These are phyloP conservation scores for Aureobasidium pullulans DNA, from an alignment of 2,329 filamentous ascomycete genomes.

Conservation along the genomic window DNA sequence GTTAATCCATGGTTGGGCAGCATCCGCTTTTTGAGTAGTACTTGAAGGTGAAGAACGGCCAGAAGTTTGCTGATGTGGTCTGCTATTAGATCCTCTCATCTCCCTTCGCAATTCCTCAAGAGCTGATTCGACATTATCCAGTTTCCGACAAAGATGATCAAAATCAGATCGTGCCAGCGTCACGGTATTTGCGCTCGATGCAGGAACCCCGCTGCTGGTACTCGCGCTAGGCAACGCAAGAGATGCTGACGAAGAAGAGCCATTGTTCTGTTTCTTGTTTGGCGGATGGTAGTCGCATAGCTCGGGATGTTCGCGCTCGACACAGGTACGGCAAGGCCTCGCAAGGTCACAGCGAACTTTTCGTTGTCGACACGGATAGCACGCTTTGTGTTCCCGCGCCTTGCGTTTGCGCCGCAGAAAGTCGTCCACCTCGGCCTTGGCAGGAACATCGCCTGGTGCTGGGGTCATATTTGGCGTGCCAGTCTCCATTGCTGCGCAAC, in stretches of 20 bases:
- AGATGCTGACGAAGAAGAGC: background rate
- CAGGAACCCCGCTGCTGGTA: conserved; percentile 7
- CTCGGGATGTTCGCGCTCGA: conserved; percentile 45
- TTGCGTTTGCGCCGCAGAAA: conserved; percentile 44
- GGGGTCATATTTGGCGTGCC: conserved; percentile 6
- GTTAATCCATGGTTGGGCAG: conserved; percentile 4
- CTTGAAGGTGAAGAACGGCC: conserved; percentile 16
- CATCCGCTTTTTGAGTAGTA: conserved; percentile 2
- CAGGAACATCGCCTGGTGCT: conserved; percentile 22
- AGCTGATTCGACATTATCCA: conserved; percentile 41
- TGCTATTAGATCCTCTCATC: conserved; percentile 18
- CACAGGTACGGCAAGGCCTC: conserved; percentile 44
- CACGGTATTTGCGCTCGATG: conserved; percentile 17
- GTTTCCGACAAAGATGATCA: conserved; percentile 41
- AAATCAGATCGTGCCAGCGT: conserved; percentile 34
- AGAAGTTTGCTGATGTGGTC: conserved; percentile 5
- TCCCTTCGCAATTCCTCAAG: conserved; percentile 36
- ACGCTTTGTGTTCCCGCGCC: conserved; percentile 46
- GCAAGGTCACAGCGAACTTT: conserved; percentile 40
- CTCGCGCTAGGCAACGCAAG: conserved; percentile 1
- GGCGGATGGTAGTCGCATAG: conserved; percentile 37
- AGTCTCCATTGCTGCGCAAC: conserved; percentile 13
- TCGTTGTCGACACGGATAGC: conserved; percentile 42
- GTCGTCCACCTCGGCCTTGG: conserved; percentile 41
- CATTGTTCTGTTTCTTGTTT: conserved; percentile 27